Percentiles rank a stretch among this genome's conserved stretches.
phyloP scores from a whole-genome alignment of 192 early-diverging fungal genomes.

The Paraglomus occultum region DNA sequence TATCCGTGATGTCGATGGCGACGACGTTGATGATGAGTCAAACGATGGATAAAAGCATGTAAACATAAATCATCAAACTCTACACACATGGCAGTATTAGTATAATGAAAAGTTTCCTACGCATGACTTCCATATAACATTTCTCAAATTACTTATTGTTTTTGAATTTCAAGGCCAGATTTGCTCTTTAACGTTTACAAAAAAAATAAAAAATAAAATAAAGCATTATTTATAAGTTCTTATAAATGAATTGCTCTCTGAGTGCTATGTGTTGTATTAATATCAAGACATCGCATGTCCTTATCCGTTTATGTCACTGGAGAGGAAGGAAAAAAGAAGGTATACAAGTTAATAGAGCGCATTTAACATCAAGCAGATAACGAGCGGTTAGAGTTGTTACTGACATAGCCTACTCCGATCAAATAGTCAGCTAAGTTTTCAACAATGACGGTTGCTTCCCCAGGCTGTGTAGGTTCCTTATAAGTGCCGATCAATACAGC shows the following conservation, averaged over 20 bases:
- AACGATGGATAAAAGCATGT: neutral
- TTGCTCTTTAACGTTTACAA: neutral
- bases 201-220: neutral
- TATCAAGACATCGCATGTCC: neutral
- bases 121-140: neutral
- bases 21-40: neutral
- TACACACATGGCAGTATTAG: neutral
- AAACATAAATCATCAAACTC: neutral
- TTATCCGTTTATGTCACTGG: neutral
- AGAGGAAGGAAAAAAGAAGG: neutral
- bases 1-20: neutral
- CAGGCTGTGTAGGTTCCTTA: constrained; percentile 60
- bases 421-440: constrained; percentile 80
- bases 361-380: neutral
- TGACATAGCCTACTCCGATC: constrained; percentile 59
- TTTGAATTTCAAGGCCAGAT: neutral
- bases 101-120: neutral
- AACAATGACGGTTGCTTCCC: constrained; percentile 70
- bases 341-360: neutral
- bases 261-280: neutral
- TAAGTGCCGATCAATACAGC: constrained; percentile 76
- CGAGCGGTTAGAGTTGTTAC: neutral
- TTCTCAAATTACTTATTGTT: constrained; percentile 1
- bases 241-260: neutral
- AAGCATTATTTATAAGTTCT: neutral